Conservation (phyloP, 2,329 filamentous ascomycete species). For the Allantophomopsis lycopodina region DNA sequence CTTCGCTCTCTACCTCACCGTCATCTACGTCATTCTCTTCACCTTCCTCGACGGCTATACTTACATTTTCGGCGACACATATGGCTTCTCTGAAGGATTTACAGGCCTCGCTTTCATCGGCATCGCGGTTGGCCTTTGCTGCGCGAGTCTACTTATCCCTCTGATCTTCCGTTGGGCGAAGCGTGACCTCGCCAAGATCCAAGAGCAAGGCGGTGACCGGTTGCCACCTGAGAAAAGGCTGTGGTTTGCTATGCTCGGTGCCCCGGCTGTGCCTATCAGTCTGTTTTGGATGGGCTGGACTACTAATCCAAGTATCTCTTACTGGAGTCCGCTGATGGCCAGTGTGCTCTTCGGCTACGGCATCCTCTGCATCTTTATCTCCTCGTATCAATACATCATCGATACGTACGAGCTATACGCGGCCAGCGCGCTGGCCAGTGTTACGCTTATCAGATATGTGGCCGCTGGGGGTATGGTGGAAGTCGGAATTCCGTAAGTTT, state of each 20-base stretch:
- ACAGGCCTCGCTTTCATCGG: slow-evolving; percentile 36
- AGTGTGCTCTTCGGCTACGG: not conserved
- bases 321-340: slow-evolving; percentile 31
- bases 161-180: not conserved
- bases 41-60: slow-evolving; percentile 23
- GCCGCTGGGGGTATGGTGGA: not conserved
- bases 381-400: slow-evolving; percentile 50
- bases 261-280: slow-evolving; percentile 15
- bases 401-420: slow-evolving; percentile 31
- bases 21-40: slow-evolving; percentile 18
- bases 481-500: not conserved
- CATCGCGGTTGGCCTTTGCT: slow-evolving; percentile 28
- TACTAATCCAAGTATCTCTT: slow-evolving; percentile 15
- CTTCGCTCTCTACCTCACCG: slow-evolving; percentile 35
- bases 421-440: slow-evolving; percentile 24
- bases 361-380: slow-evolving; percentile 39
- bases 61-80: slow-evolving; percentile 31
- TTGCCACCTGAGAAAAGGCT: not conserved
- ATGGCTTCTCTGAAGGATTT: slow-evolving; percentile 28
- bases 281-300: slow-evolving; percentile 22
- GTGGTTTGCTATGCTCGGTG: not conserved
- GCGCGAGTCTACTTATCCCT: not conserved
- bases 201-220: not conserved
- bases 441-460: slow-evolving; percentile 18
- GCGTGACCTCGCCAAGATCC: not conserved